Evolutionary conservation across 441 rosid genomes (phyloP), one percentile per base, ranked within the genome.

Genomic region (Euphorbia corollata): DNA sequence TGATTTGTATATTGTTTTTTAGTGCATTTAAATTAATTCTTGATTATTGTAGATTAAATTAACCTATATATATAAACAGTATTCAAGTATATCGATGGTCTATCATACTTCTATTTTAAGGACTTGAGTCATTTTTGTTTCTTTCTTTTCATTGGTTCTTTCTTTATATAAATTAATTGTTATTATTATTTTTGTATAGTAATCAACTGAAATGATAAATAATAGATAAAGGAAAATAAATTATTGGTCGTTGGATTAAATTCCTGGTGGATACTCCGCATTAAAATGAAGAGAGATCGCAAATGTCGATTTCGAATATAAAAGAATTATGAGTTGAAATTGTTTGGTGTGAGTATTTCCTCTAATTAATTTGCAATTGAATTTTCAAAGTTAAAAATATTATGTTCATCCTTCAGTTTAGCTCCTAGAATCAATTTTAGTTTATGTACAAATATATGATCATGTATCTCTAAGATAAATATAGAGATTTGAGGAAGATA

Each of bases 141-240:
- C 30, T 22, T 27, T 34, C 27, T 19, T 15, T 5, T 39, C 23
- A 6, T 1, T 36, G 41, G 8, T 4, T 5, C 16, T 45, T 45
- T 12, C 16, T 45, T 39, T 39, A 39, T 39, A 39, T 39, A 6
- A 11, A 2, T 39, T 39, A 39, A 48, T 48, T 48, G 7, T 48
- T 48, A 15, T 48, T 48, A 48, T 16, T 48, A 48, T 48, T 48
- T 45, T 45, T 45, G 11, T 38, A 0, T 62, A 43, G 0, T 63
- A 53, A 55, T 5, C 19, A 10, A 2, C 50, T 45, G 1, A 45
- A 1, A 5, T 55, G 56, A 56, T 54, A 63, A 70, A 63, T 60
- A 19, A 47, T 70, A 70, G 36, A 63, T 54, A 54, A 38, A 27
- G 50, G 61, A 63, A 55, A 41, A 30, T 4, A 5, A 9, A 47